These are phyloP conservation scores for Musa acuminata DNA, from an alignment of 176 grass and related monocot species.

Conservation along the genomic window DNA sequence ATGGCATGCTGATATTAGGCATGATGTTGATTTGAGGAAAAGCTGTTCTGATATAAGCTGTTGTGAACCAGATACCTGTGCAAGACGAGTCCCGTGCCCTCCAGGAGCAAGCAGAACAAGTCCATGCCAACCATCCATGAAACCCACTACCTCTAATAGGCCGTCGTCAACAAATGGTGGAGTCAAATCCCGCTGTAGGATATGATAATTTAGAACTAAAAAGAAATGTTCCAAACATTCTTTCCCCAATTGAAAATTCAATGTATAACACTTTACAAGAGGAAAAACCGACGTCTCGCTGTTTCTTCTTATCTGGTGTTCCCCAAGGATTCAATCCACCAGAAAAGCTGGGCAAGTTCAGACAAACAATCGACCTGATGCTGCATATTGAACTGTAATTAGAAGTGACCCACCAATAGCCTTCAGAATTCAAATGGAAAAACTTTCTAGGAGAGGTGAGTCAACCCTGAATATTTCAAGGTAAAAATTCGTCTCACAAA, in stretches of 20 bases:
- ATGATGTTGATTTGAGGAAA: neutral
- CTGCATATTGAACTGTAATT: conserved; percentile 37
- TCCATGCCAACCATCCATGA: conserved; percentile 97
- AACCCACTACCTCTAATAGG: conserved; percentile 87
- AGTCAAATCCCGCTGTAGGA: conserved; percentile 72
- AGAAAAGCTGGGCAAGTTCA: conserved; percentile 95
- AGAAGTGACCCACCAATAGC: neutral
- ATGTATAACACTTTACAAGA: neutral
- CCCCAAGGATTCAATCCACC: conserved; percentile 98
- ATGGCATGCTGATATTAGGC: neutral
- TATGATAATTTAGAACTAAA: neutral
- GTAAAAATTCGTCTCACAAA: too few relatives aligned
- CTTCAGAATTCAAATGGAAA: neutral
- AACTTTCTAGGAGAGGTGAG: neutral
- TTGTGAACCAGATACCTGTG: conserved; percentile 44
- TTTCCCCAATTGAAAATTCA: conserved; percentile 11
- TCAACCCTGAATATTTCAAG: too few relatives aligned
- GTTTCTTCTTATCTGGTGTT: conserved; percentile 75
- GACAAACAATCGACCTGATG: conserved; percentile 90
- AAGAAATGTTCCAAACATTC: neutral
- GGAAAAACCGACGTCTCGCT: conserved; percentile 56
- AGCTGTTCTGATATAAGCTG: too few relatives aligned
- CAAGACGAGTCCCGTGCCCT: conserved; percentile 93
- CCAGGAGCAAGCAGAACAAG: conserved; percentile 72
- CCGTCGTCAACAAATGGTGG: conserved; percentile 93